phyloP scores from a whole-genome alignment of 805 yeast genomes.

The Trichomonascus vanleenenianus region DNA sequence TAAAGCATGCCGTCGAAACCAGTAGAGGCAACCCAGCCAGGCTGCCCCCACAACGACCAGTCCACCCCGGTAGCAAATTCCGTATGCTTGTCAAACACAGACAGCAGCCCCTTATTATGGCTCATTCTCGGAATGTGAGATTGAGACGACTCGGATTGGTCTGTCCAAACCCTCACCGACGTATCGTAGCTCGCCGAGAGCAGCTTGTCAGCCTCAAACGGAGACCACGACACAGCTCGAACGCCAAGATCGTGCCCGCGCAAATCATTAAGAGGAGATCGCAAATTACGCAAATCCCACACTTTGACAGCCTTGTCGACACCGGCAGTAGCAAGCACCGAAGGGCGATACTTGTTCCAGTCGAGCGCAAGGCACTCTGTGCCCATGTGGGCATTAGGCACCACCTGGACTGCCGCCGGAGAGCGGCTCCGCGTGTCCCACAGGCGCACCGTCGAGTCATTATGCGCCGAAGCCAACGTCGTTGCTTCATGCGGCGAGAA shows the following conservation, averaged over 20 bases:
- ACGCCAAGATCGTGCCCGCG: constrained; percentile 88
- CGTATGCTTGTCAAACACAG: constrained; percentile 58
- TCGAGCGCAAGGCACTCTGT: constrained; percentile 75
- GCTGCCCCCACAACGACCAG: constrained; percentile 94
- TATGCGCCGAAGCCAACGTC: constrained; percentile 60
- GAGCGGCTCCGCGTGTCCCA: constrained; percentile 63
- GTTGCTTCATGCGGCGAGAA: constrained; percentile 83
- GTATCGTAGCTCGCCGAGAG: constrained; percentile 83
- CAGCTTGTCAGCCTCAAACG: constrained; percentile 66
- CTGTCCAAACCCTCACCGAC: constrained; percentile 85
- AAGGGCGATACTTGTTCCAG: constrained; percentile 82
- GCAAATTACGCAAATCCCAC: constrained; percentile 80
- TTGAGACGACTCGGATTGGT: constrained; percentile 50
- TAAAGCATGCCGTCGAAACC: constrained; percentile 97
- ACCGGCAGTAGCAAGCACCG: constrained; percentile 81
- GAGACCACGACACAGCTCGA: constrained; percentile 78
- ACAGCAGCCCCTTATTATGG: constrained; percentile 45
- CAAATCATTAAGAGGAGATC: constrained; percentile 64
- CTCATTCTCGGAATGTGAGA: constrained; percentile 24
- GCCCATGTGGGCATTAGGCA: constrained; percentile 62
- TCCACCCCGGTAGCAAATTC: constrained; percentile 93
- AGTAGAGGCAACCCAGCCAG: constrained; percentile 90
- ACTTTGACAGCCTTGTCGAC: constrained; percentile 77
- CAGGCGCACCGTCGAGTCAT: constrained; percentile 62
- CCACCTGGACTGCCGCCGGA: constrained; percentile 30